Percentiles rank a stretch among this genome's conserved stretches.
phyloP scores from a whole-genome alignment of 768 basidiomycete species.

The Mycena kentingensis region DNA sequence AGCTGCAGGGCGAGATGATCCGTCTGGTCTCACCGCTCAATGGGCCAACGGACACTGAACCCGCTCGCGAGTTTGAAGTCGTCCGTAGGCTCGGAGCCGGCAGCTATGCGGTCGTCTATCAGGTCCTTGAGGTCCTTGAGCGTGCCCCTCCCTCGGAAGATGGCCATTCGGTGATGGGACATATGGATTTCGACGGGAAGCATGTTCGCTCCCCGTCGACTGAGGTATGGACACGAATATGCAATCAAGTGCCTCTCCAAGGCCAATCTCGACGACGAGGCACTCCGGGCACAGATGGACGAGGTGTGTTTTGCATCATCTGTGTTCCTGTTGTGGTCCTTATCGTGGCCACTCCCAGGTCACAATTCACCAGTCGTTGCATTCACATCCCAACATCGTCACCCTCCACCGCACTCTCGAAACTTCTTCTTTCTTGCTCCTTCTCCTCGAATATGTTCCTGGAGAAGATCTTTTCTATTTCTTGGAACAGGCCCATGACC shows the following conservation, averaged over 20 bases:
- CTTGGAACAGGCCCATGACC: conserved; percentile 92
- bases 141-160: conserved; percentile 53
- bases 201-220: conserved; percentile 36
- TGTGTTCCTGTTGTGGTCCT: conserved; percentile 5
- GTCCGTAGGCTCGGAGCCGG: conserved; percentile 84
- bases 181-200: conserved; percentile 54
- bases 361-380: conserved; percentile 91
- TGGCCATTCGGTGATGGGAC: conserved; percentile 57
- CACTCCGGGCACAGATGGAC: conserved; percentile 84
- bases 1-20: conserved; percentile 67
- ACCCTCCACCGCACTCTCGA: conserved; percentile 93
- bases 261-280: conserved; percentile 87
- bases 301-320: conserved; percentile 54
- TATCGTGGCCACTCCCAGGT: conserved; percentile 51
- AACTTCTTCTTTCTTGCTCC: conserved; percentile 86
- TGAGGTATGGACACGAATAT: conserved; percentile 75
- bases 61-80: conserved; percentile 78
- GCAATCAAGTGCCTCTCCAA: conserved; percentile 98
- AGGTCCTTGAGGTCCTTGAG: conserved; percentile 73
- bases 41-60: conserved; percentile 46
- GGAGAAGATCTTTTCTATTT: conserved; percentile 99
- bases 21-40: conserved; percentile 52
- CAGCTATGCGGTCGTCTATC: conserved; percentile 92
- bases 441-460: conserved; percentile 93
- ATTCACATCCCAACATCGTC: conserved; percentile 89